Evolutionary conservation across 1,284 basidiomycete species (phyloP), one percentile per base, ranked within the genome.

Genomic region (Volvariella surrecta): DNA sequence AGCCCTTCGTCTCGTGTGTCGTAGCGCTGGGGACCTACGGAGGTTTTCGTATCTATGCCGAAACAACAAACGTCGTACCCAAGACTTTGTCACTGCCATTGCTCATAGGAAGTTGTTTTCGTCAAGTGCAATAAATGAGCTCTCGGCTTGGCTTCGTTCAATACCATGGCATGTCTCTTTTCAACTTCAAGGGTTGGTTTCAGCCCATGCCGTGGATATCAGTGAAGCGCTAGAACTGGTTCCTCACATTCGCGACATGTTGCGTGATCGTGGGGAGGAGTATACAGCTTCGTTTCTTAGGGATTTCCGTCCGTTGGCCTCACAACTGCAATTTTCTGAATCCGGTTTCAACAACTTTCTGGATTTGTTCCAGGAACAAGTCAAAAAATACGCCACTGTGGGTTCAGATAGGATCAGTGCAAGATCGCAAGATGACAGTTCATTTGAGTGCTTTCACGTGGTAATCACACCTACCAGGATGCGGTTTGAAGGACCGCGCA

Each of bases 401-500:
- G n/a, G n/a, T n/a, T n/a, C n/a, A n/a, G n/a, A n/a, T n/a, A n/a
- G n/a, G n/a, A n/a, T n/a, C n/a, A n/a, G n/a, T 55, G 55, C 52
- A 52, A 37, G 52, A 57, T n/a, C n/a, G n/a, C n/a, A n/a, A 9
- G 67, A 71, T 44, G 61, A 63, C 11, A 70, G 65, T 49, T 56
- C 71, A 15, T 82, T 78, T 56, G 59, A 74, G 16, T 70, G 76
- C 38, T 60, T 73, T 24, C 78, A 79, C 50, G 70, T 76, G 39
- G 66, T 58, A 3, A 59, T 83, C 35, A 79, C 81, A 0, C 82
- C 82, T 0, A 82, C 81, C 0, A 64, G 68, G 0, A 67, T 76
- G 48, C 53, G 58, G 37, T 62, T 83, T 19, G 70, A 74, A 34
- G 84, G 85, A 0, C 82, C 82, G 2, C 71, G 70, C 48, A 70